These are phyloP conservation scores for Coprinopsis strossmayeri DNA, from an alignment of 768 basidiomycete genomes.

Conservation along the genomic window DNA sequence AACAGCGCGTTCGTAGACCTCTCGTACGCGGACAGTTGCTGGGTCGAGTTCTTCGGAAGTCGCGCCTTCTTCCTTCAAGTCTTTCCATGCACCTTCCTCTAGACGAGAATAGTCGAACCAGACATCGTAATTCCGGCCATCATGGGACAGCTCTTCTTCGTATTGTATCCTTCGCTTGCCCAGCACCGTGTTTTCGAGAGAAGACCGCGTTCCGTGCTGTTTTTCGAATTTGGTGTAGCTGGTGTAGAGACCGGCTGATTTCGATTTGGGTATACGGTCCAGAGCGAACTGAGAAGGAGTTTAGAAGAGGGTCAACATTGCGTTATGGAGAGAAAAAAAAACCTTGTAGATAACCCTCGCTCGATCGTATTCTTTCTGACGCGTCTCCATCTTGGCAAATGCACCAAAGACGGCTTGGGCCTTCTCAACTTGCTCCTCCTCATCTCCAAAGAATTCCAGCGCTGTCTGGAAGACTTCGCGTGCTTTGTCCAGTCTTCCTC, in stretches of 20 bases:
- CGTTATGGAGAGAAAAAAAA: too few species aligned
- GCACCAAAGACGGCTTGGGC: constrained; percentile 90
- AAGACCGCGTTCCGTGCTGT: constrained; percentile 84
- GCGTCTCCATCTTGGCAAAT: constrained; percentile 96
- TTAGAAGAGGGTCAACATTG: too few species aligned
- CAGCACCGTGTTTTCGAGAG: constrained; percentile 89
- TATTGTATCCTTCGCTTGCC: constrained; percentile 99
- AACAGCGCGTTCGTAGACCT: constrained; percentile 93
- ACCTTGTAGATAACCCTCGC: constrained; percentile 98
- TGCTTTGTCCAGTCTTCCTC: constrained; percentile 63
- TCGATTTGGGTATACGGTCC: constrained; percentile 84
- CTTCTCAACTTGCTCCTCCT: constrained; percentile 90
- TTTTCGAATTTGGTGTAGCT: constrained; percentile 98
- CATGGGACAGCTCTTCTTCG: constrained; percentile 90
- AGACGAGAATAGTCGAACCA: constrained; percentile 97
- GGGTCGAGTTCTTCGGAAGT: constrained; percentile 64
- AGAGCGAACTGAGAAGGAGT: too few species aligned
- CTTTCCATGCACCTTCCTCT: constrained; percentile 81
- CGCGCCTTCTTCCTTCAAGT: constrained; percentile 69
- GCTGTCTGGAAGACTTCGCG: constrained; percentile 89
- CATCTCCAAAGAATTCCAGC: constrained; percentile 84
- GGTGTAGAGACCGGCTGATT: constrained; percentile 82
- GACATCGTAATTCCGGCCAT: constrained; percentile 91
- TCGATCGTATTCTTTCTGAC: constrained; percentile 94
- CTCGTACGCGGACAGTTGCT: constrained; percentile 65